Evolutionary conservation across 768 basidiomycete genomes (phyloP), one percentile per base, ranked within the genome.

Genomic region (Hirschioporus abietinus): DNA sequence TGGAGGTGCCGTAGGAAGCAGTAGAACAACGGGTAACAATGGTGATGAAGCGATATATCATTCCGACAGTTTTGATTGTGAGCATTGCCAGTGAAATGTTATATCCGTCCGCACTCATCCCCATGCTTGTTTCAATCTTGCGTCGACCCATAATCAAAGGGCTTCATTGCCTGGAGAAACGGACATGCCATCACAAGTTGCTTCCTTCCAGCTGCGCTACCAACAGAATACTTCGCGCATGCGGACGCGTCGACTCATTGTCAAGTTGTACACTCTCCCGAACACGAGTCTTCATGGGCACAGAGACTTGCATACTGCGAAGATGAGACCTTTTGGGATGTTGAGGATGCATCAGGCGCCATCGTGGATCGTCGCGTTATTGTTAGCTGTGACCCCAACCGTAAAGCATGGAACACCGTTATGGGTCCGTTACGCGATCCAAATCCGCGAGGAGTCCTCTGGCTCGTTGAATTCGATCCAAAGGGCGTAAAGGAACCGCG

Each of bases 351-450:
- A 4, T 60, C 72, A 7, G 83, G 80, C 25, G 72, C 73, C 6
- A 72, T 82, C 30, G 69, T 75, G n/a, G 73, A 82, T 65, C 83
- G 84, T 64, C 76, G 79, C 27, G 74, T 90, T 7, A 71, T 83
- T 0, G 63, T 79, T 26, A 75, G 75, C 26, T 89, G 88, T 69
- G 88, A 89, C 71, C 78, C 84, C 1, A 78, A 75, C 63, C 81
- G 80, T 75, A 81, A 81, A 68, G 74, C 79, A 27, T 92, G 91
- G 91, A 92, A 92, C 72, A 91, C 90, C 7, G 90, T 86, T 60
- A 86, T 89, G 86, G 91, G 91, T 0, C 90, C 42, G 20, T 20
- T 52, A 20, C 42, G 42, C 20, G 42, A 72, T 92, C 63, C 74
- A 68, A 0, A 76, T 90, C 70, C 88, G 90, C 1, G 71, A 76